Evolutionary conservation across 345 rosid species (phyloP).

Genomic region (Draba incana): DNA sequence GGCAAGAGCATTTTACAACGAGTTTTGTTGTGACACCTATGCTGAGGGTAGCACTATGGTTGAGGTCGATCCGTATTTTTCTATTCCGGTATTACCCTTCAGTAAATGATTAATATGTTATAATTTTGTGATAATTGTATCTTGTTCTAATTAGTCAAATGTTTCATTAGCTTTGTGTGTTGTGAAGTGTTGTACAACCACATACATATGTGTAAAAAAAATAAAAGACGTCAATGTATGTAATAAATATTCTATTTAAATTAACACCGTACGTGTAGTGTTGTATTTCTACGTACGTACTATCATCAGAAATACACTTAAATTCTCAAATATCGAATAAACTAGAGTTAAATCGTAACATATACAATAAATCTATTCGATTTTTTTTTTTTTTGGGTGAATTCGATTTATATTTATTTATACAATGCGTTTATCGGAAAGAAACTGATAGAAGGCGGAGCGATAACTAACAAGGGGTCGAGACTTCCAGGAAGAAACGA

Average conservation of each 20-base stretch:
- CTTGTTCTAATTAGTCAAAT: not conserved
- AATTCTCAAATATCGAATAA: not conserved
- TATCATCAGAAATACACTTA: conserved; percentile 10
- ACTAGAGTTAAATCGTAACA: not conserved
- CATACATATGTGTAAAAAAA: conserved; percentile 13
- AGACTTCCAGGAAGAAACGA: too few relatives aligned
- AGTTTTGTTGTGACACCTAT: conserved; percentile 44
- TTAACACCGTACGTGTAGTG: not conserved
- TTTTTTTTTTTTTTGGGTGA: too few relatives aligned
- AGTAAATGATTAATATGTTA: not conserved
- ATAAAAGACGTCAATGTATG: not conserved
- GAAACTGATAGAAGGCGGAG: too few relatives aligned
- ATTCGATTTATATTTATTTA: too few relatives aligned
- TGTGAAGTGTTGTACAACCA: conserved; percentile 32
- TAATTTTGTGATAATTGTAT: not conserved
- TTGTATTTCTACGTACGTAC: not conserved
- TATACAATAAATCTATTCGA: not conserved
- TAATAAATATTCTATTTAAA: conserved; percentile 1
- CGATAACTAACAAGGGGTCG: too few relatives aligned
- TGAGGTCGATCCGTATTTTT: conserved; percentile 51
- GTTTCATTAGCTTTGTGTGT: not conserved
- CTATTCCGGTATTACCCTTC: conserved; percentile 48
- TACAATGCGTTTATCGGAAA: too few relatives aligned
- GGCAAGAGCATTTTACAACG: conserved; percentile 55
- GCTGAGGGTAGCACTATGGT: conserved; percentile 15